A percentile compares a stretch with the other conserved stretches of the same genome.
phyloP scores from a whole-genome alignment of 2,329 filamentous ascomycete species.

The Berkeleyomyces rouxiae region DNA sequence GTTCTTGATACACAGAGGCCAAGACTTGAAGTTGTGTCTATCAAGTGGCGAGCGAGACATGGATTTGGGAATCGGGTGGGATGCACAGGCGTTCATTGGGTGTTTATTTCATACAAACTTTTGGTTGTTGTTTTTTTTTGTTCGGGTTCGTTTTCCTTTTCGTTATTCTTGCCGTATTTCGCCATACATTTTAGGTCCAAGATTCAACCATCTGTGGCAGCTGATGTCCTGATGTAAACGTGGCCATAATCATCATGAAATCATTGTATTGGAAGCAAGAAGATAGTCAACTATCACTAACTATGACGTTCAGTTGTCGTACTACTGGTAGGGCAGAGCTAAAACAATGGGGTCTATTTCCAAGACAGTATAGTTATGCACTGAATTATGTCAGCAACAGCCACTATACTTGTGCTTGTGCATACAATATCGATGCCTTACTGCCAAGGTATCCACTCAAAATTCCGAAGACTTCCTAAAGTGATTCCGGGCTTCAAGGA shows the following conservation, averaged over 20 bases:
- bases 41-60: neutral
- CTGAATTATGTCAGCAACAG: conserved; percentile 12
- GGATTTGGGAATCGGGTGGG: neutral
- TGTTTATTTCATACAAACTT: neutral
- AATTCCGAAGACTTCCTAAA: conserved; percentile 13
- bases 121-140: conserved; percentile 4
- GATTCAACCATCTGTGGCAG: neutral
- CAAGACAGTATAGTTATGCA: neutral
- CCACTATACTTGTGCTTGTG: neutral
- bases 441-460: conserved; percentile 13
- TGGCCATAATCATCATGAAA: neutral
- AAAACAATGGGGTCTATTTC: too few relatives aligned
- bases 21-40: conserved; percentile 15
- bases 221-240: neutral
- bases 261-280: neutral
- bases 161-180: neutral
- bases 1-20: neutral
- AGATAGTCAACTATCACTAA: neutral
- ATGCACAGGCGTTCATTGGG: conserved; percentile 1
- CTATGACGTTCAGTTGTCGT: neutral
- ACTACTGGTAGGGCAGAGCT: neutral
- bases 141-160: neutral
- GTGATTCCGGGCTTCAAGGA: conserved; percentile 7
- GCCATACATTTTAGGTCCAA: neutral
- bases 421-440: conserved; percentile 9